A percentile compares a stretch with the other conserved stretches of the same genome.
Conservation (phyloP, 116 monocot species). For the Iris pallida region DNA sequence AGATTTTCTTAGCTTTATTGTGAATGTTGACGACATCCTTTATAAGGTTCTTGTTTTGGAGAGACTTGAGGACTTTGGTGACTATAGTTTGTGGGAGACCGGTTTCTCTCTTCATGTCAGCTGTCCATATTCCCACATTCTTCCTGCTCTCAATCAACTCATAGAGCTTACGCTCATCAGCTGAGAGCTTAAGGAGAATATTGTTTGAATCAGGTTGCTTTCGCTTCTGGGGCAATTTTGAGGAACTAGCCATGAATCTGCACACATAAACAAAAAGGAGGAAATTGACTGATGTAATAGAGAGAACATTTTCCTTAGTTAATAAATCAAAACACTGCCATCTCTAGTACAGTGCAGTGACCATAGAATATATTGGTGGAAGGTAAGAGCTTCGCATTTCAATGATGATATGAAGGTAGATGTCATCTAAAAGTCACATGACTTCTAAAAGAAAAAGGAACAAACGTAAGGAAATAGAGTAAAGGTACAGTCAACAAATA, state of each 20-base stretch:
- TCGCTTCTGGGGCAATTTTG: slow-evolving; percentile 17
- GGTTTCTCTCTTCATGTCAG: slow-evolving; percentile 34
- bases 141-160: slow-evolving; percentile 35
- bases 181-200: slow-evolving; percentile 6
- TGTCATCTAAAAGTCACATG: too few relatives aligned
- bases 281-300: background rate
- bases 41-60: slow-evolving; percentile 38
- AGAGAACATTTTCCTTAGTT: too few relatives aligned
- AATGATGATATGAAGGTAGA: too few relatives aligned
- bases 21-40: slow-evolving; percentile 47
- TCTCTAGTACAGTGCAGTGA: too few relatives aligned
- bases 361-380: too few relatives aligned
- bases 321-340: too few relatives aligned
- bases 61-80: slow-evolving; percentile 41
- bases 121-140: slow-evolving; percentile 44
- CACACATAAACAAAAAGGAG: background rate
- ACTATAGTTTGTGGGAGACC: slow-evolving; percentile 10
- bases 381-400: too few relatives aligned
- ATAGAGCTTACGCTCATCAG: slow-evolving; percentile 33
- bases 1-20: slow-evolving; percentile 38
- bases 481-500: too few relatives aligned
- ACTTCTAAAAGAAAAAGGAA: too few relatives aligned
- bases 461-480: too few relatives aligned
- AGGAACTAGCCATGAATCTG: background rate
- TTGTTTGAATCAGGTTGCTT: slow-evolving; percentile 1